Percentiles rank a stretch among this genome's conserved stretches.
Evolutionary conservation across 140 eudicot genomes (phyloP).

Genomic region (Ambrosia hybrid): DNA sequence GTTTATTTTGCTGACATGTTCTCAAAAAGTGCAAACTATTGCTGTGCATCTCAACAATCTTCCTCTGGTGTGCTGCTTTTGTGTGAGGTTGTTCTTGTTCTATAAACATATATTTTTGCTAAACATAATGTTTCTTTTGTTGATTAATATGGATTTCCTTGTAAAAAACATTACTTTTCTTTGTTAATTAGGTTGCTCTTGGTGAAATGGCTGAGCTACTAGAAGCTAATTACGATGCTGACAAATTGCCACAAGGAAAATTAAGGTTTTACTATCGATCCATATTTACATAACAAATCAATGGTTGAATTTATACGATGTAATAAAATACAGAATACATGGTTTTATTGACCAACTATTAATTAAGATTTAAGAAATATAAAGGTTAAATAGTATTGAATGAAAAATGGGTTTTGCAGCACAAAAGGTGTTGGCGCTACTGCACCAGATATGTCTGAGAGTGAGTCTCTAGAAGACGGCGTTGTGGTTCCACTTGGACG

Average conservation of each 20-base stretch:
- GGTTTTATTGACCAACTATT: too few relatives aligned
- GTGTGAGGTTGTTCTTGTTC: slow-evolving; percentile 65
- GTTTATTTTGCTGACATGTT: slow-evolving; percentile 99
- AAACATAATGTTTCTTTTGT: not conserved
- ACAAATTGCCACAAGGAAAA: slow-evolving; percentile 85
- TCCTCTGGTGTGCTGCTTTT: slow-evolving; percentile 83
- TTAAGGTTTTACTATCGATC: slow-evolving; percentile 54
- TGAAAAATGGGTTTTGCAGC: too few relatives aligned
- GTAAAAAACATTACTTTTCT: not conserved
- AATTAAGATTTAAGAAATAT: too few relatives aligned
- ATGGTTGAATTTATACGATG: not conserved
- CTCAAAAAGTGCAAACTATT: slow-evolving; percentile 98
- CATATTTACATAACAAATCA: not conserved
- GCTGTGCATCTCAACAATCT: slow-evolving; percentile 49
- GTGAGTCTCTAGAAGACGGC: too few relatives aligned
- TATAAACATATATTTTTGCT: not conserved
- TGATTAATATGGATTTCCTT: slow-evolving; percentile 4
- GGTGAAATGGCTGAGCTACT: slow-evolving; percentile 95
- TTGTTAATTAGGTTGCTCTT: slow-evolving; percentile 64
- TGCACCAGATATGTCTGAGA: too few relatives aligned
- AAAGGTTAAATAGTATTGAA: too few relatives aligned
- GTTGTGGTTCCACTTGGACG: slow-evolving; percentile 79
- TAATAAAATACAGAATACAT: not conserved
- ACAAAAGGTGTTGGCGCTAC: too few relatives aligned
- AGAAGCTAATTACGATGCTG: slow-evolving; percentile 64